Evolutionary conservation across 2,329 filamentous ascomycete species (phyloP), one percentile per base, ranked within the genome.

Genomic region (Cyclaneusma minus): DNA sequence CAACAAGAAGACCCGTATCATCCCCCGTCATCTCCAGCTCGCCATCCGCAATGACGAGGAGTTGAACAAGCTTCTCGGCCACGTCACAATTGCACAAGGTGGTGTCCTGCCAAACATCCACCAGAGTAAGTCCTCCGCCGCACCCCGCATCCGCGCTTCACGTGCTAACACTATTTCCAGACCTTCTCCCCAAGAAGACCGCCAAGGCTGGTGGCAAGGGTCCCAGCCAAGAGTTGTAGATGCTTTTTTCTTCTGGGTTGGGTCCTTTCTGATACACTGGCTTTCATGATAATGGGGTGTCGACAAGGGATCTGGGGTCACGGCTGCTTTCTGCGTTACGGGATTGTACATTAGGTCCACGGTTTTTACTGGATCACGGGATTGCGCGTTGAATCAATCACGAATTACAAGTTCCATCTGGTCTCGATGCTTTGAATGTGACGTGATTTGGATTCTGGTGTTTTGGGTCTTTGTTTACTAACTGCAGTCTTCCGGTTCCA

Each of bases 1-100:
- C 66, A 94, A 95, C 77, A 98, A 98, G 82, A 95, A 95, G 80
- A 98, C 87, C 40, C 85, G 89, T 79, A 98, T 98, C 65, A 98
- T 95, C 35, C 89, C 89, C 41, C 84, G 89, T 60, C 89, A 98
- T 62, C 74, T 98, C 24, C 89, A 98, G 68, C 83, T 98, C 46
- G 89, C 89, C 61, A 98, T 98, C 67, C 78, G 89, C 52, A 94
- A 94, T 65, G 87, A 95, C 59, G 87, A 95, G 72, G 89, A 98
- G 64, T 60, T 95, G 80, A 94, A 95, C 80, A 95, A 93, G 73
- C 77, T 92, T 37, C 69, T 93, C 40, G 85, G 85, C 32, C 83
- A 92, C 55, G 84, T 93, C 60, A 94, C 84, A 54, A 93, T 93
- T 49, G 84, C 85, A 55, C 85, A 93, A 64, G 84, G 83, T 66